A percentile compares a stretch with the other conserved stretches of the same genome.
Evolutionary conservation across 768 basidiomycete genomes (phyloP).

Genomic region (Lactarius akahatsu): DNA sequence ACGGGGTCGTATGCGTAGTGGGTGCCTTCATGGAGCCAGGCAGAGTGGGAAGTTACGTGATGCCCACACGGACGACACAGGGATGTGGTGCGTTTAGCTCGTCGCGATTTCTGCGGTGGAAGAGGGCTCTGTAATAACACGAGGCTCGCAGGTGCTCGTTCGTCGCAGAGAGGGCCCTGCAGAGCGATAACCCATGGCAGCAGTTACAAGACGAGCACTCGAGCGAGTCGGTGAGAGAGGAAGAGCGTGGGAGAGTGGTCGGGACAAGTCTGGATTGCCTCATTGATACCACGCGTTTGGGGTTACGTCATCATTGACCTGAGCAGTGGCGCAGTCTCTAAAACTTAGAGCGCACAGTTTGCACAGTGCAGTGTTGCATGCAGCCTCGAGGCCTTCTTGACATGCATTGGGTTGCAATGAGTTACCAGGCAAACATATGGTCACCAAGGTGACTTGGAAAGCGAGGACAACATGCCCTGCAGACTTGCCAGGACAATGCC

Average conservation of each 20-base stretch:
- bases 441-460: slow-evolving; percentile 23
- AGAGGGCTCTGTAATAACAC: not conserved
- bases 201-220: not conserved
- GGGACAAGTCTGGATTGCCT: slow-evolving; percentile 4
- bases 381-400: not conserved
- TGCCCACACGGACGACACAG: slow-evolving; percentile 20
- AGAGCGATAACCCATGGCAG: not conserved
- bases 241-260: slow-evolving; percentile 1
- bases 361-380: not conserved
- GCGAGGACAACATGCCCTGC: slow-evolving; percentile 15
- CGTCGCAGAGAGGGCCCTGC: not conserved
- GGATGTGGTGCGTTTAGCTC: slow-evolving; percentile 13
- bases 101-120: not conserved
- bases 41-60: slow-evolving; percentile 3
- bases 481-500: not conserved
- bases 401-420: not conserved
- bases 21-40: not conserved
- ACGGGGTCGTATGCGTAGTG: not conserved
- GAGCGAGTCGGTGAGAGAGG: not conserved
- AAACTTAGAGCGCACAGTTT: not conserved
- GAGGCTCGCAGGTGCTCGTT: not conserved
- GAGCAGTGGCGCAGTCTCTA: not conserved
- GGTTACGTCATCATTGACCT: slow-evolving; percentile 15
- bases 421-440: slow-evolving; percentile 5
- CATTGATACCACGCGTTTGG: slow-evolving; percentile 7